Conservation (phyloP, 1,284 basidiomycete genomes). For the Puccinia horiana region DNA sequence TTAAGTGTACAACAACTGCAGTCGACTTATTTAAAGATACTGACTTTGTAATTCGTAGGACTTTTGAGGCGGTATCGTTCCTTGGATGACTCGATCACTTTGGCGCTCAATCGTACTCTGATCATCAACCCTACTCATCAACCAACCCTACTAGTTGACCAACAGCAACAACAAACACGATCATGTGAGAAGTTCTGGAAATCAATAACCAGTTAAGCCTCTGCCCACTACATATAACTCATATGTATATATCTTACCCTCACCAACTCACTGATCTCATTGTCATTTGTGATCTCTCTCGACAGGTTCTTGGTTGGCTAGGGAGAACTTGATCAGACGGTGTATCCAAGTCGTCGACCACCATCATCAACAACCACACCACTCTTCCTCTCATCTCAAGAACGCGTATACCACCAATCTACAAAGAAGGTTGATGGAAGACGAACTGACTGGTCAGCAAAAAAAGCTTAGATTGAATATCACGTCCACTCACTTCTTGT, state of each 20-base stretch:
- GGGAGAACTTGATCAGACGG: slow-evolving; percentile 26
- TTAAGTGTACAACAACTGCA: neutral
- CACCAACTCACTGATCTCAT: neutral
- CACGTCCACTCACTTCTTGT: neutral
- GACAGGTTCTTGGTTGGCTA: slow-evolving; percentile 21
- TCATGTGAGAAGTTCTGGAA: slow-evolving; percentile 18
- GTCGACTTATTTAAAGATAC: neutral
- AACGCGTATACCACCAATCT: slow-evolving; percentile 13
- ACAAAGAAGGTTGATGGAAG: slow-evolving; percentile 18
- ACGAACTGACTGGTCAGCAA: slow-evolving; percentile 23
- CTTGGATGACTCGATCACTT: slow-evolving; percentile 28
- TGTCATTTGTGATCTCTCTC: neutral
- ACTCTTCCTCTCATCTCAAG: neutral
- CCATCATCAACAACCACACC: neutral
- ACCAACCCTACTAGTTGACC: neutral
- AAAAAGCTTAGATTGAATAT: neutral
- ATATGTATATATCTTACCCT: neutral
- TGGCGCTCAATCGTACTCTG: slow-evolving; percentile 23
- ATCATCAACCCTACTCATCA: neutral
- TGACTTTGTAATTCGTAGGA: neutral
- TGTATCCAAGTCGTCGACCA: slow-evolving; percentile 18
- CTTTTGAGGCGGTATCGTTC: slow-evolving; percentile 15
- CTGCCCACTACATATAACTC: neutral
- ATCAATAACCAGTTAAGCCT: slow-evolving; percentile 13
- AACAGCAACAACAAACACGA: neutral